Percentiles rank a stretch among this genome's conserved stretches.
Conservation (phyloP, 176 grass and related monocot species). For the Bromus sterilis region DNA sequence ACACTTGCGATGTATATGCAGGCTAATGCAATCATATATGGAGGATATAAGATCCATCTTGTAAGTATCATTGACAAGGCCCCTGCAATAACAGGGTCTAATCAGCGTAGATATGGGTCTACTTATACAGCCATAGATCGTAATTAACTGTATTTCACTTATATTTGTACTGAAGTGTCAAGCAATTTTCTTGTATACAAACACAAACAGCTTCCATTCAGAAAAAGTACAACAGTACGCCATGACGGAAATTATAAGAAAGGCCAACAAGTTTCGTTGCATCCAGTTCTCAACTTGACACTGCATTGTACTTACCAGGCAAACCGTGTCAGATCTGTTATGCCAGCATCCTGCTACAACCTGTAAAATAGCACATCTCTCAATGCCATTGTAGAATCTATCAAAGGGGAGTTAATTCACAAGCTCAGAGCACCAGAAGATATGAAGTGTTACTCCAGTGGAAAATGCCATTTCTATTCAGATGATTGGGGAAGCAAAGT, state of each 20-base stretch:
- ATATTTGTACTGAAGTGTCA: no score
- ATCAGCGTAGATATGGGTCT: conserved; percentile 2
- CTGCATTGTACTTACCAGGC: conserved; percentile 54
- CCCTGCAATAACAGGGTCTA: conserved; percentile 38
- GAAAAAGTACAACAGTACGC: neutral
- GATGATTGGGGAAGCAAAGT: conserved; percentile 8
- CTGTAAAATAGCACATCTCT: conserved; percentile 31
- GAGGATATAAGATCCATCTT: conserved; percentile 95
- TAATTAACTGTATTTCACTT: neutral
- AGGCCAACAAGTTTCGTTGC: neutral
- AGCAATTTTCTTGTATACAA: neutral
- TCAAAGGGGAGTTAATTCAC: neutral
- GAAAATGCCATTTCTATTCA: neutral
- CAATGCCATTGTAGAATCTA: neutral
- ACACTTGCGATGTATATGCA: conserved; percentile 89
- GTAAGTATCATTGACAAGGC: conserved; percentile 93
- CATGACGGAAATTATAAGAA: neutral
- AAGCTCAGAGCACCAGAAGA: neutral
- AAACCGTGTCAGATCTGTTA: conserved; percentile 81
- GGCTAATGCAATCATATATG: conserved; percentile 90
- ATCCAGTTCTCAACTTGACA: neutral
- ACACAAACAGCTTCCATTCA: neutral
- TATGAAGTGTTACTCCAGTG: neutral
- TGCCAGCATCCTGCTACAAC: conserved; percentile 86
- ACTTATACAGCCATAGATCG: neutral